Evolutionary conservation across 2,329 filamentous ascomycete species (phyloP).

Genomic region (Didymella pinodella): DNA sequence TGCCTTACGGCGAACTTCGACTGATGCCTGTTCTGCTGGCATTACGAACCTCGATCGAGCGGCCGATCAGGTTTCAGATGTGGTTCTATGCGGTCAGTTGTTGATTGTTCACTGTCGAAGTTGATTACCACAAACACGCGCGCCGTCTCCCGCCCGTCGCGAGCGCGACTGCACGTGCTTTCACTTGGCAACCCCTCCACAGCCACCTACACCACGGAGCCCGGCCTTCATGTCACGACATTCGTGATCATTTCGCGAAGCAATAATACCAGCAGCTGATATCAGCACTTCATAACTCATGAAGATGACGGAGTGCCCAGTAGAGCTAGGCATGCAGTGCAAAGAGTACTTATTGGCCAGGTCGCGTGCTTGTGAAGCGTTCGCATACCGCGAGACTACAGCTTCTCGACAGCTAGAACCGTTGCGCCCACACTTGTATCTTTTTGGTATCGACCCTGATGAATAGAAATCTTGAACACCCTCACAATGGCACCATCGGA

Average conservation of each 20-base stretch:
- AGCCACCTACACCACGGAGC: slow-evolving; percentile 4
- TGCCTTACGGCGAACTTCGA: slow-evolving; percentile 70
- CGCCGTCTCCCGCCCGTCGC: background rate
- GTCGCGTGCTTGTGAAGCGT: slow-evolving; percentile 6
- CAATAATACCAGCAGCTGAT: slow-evolving; percentile 13
- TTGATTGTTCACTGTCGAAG: slow-evolving; percentile 7
- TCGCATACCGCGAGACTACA: background rate
- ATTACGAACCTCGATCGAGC: slow-evolving; percentile 3
- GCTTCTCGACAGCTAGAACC: background rate
- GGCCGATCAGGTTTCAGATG: background rate
- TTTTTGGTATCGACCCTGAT: background rate
- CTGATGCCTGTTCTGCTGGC: slow-evolving; percentile 38
- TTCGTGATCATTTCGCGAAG: slow-evolving; percentile 1
- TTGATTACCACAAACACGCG: slow-evolving; percentile 1
- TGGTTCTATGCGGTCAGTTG: background rate
- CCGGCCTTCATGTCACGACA: slow-evolving; percentile 3
- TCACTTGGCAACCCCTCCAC: slow-evolving; percentile 18
- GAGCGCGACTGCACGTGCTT: slow-evolving; percentile 17
- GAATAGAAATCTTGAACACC: background rate
- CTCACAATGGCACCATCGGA: slow-evolving; percentile 3
- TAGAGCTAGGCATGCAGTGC: slow-evolving; percentile 1
- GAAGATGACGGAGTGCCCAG: background rate
- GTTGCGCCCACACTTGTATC: background rate
- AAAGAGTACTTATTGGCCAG: slow-evolving; percentile 19
- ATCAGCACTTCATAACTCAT: background rate